Conservation (phyloP, 169 alveolate species). For the Ichthyophthirius multifiliis region DNA sequence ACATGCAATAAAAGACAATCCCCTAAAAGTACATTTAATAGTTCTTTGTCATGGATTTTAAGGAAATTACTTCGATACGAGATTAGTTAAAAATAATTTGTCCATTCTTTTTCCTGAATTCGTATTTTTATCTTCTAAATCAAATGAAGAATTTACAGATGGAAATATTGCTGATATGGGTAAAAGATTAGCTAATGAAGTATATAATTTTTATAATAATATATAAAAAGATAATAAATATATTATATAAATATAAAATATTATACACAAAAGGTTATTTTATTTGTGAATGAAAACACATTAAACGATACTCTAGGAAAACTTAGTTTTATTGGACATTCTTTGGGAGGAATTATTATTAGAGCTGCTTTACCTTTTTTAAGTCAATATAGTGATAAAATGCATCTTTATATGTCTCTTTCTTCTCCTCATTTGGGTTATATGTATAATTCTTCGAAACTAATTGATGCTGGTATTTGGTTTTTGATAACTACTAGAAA, state of each 20-base stretch:
- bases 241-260: too few relatives aligned
- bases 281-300: constrained; percentile 60
- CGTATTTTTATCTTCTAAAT: constrained; percentile 59
- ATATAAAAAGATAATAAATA: too few relatives aligned
- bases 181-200: constrained; percentile 71
- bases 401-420: constrained; percentile 75
- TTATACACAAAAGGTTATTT: not conserved
- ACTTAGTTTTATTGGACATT: constrained; percentile 83
- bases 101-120: constrained; percentile 61
- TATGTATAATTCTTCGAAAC: constrained; percentile 58
- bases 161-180: constrained; percentile 73
- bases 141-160: constrained; percentile 76
- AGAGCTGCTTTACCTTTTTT: constrained; percentile 81
- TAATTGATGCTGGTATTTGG: constrained; percentile 81
- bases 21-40: constrained; percentile 62
- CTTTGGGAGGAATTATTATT: constrained; percentile 84
- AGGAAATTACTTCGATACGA: constrained; percentile 80
- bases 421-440: constrained; percentile 88
- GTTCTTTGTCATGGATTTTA: constrained; percentile 83
- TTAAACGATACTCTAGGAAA: constrained; percentile 56
- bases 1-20: not conserved
- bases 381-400: constrained; percentile 55
- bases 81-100: constrained; percentile 66
- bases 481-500: constrained; percentile 73
- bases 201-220: constrained; percentile 6